Base-by-base conservation (phyloP, 208 protist species). In the Wallacemonas sp. region DNA sequence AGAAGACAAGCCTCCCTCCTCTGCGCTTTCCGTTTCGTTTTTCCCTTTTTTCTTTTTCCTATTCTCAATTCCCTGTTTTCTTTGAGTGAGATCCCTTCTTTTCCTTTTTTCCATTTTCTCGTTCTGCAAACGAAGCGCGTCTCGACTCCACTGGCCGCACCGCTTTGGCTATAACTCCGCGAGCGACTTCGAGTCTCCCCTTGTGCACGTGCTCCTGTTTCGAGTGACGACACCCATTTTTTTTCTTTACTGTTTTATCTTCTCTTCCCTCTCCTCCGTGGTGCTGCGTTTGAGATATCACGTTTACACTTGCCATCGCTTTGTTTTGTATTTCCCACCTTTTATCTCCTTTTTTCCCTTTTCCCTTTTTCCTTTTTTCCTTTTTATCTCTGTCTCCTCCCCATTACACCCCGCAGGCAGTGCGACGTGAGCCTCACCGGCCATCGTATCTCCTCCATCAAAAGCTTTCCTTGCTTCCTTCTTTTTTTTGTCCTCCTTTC, bases 191-290 rank as follows among this genome's bases (percentile, higher is more conserved):
- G n/a, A n/a, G n/a, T n/a, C n/a, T n/a, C n/a, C n/a, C n/a, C n/a
- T n/a, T n/a, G n/a, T n/a, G n/a, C n/a, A n/a, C n/a, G n/a, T n/a
- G n/a, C n/a, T n/a, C n/a, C n/a, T n/a, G n/a, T n/a, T n/a, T n/a
- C n/a, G n/a, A n/a, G n/a, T n/a, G n/a, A n/a, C n/a, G n/a, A n/a
- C n/a, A n/a, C n/a, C n/a, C n/a, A n/a, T 57, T 32, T 55, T 63
- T 60, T 60, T 50, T n/a, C 36, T 50, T 33, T 52, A 19, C 50
- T 69, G 15, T 63, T 50, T 12, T 26, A 37, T 53, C 9, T 50
- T 26, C 22, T 9, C n/a, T 10, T 8, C 10, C 36, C 44, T 27
- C 9, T 44, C 10, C 27, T 12, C 13, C 10, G 32, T 22, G 32
- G n/a, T 32, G 38, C 44, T 34, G 9, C 24, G 6, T 62, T 62